A percentile compares a stretch with the other conserved stretches of the same genome.
These are phyloP conservation scores for Pythium apleroticum DNA, from an alignment of 352 stramenopile species.

Conservation along the genomic window DNA sequence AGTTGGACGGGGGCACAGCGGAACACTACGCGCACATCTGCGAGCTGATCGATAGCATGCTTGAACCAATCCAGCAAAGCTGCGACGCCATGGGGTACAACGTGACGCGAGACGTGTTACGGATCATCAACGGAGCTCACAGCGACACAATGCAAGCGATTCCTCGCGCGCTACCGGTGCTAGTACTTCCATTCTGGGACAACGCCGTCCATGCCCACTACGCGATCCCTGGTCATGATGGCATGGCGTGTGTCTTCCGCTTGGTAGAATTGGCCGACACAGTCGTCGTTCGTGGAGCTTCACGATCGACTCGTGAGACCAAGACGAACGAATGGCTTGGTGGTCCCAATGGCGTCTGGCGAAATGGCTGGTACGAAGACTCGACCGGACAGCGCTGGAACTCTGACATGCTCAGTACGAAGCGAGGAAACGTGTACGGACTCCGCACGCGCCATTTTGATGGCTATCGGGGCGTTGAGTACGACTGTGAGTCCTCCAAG, in stretches of 20 bases:
- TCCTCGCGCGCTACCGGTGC: constrained; percentile 14
- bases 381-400: too few relatives aligned
- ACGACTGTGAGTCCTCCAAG: too few relatives aligned
- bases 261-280: too few relatives aligned
- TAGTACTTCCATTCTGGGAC: constrained; percentile 32
- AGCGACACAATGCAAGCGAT: constrained; percentile 11
- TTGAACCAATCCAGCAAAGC: constrained; percentile 10
- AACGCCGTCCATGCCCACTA: constrained; percentile 8
- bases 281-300: too few relatives aligned
- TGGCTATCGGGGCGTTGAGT: too few relatives aligned
- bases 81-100: constrained; percentile 7
- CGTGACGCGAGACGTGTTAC: constrained; percentile 20
- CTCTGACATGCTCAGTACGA: too few relatives aligned
- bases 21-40: constrained; percentile 18
- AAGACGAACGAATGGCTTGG: too few relatives aligned
- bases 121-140: constrained; percentile 24
- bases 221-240: constrained; percentile 22
- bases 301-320: too few relatives aligned
- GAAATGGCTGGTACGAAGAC: too few relatives aligned
- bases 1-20: background rate
- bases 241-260: constrained; percentile 22
- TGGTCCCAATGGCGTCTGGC: too few relatives aligned
- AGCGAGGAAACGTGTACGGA: too few relatives aligned
- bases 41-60: background rate
- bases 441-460: too few relatives aligned